A percentile compares a stretch with the other conserved stretches of the same genome.
These are phyloP conservation scores for Erodium moschatum DNA, from an alignment of 441 rosid species.

Conservation along the genomic window DNA sequence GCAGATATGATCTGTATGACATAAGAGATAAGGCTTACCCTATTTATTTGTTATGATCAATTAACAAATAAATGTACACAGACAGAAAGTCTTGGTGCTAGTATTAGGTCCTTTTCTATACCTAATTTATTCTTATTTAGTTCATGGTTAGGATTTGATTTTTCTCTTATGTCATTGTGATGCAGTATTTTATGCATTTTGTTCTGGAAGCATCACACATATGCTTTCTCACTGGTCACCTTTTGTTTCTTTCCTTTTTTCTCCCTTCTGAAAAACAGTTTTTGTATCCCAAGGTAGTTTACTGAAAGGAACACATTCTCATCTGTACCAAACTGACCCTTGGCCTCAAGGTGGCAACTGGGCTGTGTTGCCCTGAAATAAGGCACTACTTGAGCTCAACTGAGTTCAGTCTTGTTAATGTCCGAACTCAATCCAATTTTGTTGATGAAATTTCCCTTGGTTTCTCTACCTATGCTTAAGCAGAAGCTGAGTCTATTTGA, in stretches of 20 bases:
- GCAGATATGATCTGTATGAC: constrained; percentile 16
- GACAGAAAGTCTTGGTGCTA: neutral
- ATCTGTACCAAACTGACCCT: neutral
- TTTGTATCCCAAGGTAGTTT: neutral
- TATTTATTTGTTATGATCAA: neutral
- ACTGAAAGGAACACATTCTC: neutral
- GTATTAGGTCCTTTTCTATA: constrained; percentile 3
- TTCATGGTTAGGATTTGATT: constrained; percentile 1
- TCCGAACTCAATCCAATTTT: neutral
- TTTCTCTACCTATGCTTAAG: constrained; percentile 1
- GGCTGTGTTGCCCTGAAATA: neutral
- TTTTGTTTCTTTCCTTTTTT: neutral
- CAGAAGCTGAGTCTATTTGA: neutral
- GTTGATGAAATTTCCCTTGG: neutral
- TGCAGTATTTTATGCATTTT: neutral
- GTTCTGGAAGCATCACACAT: neutral
- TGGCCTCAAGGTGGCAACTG: constrained; percentile 1
- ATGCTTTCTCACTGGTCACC: neutral
- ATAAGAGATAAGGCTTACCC: constrained; percentile 4
- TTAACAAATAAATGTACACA: neutral
- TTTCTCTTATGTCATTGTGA: neutral
- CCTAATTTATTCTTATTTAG: neutral
- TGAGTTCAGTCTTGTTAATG: neutral
- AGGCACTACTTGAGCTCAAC: neutral
- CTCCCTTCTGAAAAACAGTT: neutral